A percentile compares a stretch with the other conserved stretches of the same genome.
Conservation (phyloP, 2,329 filamentous ascomycete genomes). For the Nemania sp. region DNA sequence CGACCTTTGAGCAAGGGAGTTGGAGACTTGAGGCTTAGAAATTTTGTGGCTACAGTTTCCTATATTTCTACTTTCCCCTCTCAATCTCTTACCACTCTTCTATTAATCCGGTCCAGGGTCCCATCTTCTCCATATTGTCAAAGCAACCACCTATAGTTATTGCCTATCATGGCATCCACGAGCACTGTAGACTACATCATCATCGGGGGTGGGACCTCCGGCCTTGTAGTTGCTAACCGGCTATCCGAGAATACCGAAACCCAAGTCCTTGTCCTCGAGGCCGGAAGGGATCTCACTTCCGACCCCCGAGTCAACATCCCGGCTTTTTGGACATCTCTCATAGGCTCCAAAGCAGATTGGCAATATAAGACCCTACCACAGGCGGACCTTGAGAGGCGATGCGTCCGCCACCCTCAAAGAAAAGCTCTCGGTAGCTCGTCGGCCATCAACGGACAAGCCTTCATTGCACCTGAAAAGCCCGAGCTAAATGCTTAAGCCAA, state of each 20-base stretch:
- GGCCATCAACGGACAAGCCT: slow-evolving; percentile 33
- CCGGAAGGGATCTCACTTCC: not conserved
- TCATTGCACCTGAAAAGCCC: slow-evolving; percentile 26
- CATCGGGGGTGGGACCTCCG: slow-evolving; percentile 13
- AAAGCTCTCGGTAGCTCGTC: slow-evolving; percentile 32
- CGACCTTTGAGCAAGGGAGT: too few species aligned
- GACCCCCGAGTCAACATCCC: slow-evolving; percentile 15
- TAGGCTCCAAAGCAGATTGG: slow-evolving; percentile 7
- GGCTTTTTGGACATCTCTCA: slow-evolving; percentile 8
- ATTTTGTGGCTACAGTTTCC: too few species aligned
- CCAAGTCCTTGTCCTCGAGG: slow-evolving; percentile 9
- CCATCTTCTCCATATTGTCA: too few species aligned
- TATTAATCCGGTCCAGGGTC: too few species aligned
- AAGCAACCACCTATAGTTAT: too few species aligned
- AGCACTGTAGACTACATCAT: slow-evolving; percentile 8
- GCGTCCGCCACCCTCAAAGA: slow-evolving; percentile 23
- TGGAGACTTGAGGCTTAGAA: too few species aligned
- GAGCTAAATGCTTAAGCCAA: slow-evolving; percentile 31
- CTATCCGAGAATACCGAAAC: slow-evolving; percentile 1
- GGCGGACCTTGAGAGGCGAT: slow-evolving; percentile 8
- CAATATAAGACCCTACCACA: slow-evolving; percentile 25
- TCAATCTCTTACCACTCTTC: too few species aligned
- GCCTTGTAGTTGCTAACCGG: slow-evolving; percentile 13
- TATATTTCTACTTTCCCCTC: too few species aligned
- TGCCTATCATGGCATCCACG: not conserved